Evolutionary conservation across 768 basidiomycete genomes (phyloP).

Genomic region (Trametes maxima): DNA sequence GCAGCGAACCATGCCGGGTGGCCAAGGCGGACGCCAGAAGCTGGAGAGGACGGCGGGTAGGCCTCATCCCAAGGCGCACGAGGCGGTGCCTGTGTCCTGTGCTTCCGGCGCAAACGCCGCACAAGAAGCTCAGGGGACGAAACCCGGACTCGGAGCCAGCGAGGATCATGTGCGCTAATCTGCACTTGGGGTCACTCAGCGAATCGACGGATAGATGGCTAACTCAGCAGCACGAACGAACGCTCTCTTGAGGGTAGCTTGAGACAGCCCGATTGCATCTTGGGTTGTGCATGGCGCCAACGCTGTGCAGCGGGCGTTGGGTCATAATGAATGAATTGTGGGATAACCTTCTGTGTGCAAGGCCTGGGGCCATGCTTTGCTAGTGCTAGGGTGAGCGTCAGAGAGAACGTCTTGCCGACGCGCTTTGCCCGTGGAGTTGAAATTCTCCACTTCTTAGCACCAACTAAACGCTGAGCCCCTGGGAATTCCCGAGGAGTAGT

Average conservation of each 20-base stretch:
- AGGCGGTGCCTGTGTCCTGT: constrained; percentile 7
- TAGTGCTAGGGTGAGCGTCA: background rate
- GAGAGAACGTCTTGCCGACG: constrained; percentile 1
- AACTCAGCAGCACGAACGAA: background rate
- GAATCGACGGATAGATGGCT: background rate
- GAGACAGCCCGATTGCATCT: background rate
- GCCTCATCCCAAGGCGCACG: background rate
- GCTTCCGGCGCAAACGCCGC: constrained; percentile 7
- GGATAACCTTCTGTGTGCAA: background rate
- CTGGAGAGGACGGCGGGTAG: background rate
- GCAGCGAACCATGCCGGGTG: constrained; percentile 8
- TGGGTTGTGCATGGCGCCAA: background rate
- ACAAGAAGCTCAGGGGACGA: constrained; percentile 4
- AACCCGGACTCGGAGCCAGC: constrained; percentile 5
- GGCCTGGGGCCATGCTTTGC: background rate
- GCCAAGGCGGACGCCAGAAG: constrained; percentile 3
- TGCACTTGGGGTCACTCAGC: background rate
- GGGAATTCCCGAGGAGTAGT: background rate
- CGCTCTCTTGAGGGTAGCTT: background rate
- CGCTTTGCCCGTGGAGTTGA: background rate
- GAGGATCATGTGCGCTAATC: constrained; percentile 23
- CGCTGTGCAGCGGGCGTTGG: constrained; percentile 7
- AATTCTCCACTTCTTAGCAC: background rate
- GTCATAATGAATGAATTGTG: background rate
- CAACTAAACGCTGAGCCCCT: background rate